A percentile compares a stretch with the other conserved stretches of the same genome.
These are phyloP conservation scores for Ceratobasidium sp. DNA, from an alignment of 1,284 basidiomycete species.

Conservation along the genomic window DNA sequence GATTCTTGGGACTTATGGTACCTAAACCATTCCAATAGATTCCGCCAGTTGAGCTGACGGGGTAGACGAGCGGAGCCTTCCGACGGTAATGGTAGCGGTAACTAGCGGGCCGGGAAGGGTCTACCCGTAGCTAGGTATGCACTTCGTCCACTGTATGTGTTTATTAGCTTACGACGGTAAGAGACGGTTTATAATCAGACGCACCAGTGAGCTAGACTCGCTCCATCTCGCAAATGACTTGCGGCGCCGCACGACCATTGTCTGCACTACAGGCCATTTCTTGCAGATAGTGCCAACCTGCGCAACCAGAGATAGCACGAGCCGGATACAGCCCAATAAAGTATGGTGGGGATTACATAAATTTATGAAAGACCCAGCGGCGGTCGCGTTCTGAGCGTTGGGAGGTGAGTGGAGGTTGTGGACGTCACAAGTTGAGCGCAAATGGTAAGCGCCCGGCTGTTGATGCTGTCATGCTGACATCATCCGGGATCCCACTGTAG, in stretches of 20 bases:
- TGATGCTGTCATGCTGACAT: too few relatives aligned
- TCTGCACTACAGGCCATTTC: too few relatives aligned
- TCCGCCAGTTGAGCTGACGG: constrained; percentile 60
- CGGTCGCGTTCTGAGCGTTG: too few relatives aligned
- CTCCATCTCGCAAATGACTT: constrained; percentile 67
- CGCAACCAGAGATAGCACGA: too few relatives aligned
- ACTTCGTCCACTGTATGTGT: constrained; percentile 44
- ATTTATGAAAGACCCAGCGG: too few relatives aligned
- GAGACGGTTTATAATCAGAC: constrained; percentile 48
- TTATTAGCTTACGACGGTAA: constrained; percentile 11
- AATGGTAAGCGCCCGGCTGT: too few relatives aligned
- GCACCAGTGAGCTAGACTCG: constrained; percentile 72
- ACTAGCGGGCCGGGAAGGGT: constrained; percentile 61
- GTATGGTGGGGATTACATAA: too few relatives aligned
- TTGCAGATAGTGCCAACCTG: too few relatives aligned
- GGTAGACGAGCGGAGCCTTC: constrained; percentile 78
- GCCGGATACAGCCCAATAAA: too few relatives aligned
- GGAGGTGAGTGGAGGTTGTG: too few relatives aligned
- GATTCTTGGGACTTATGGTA: constrained; percentile 46
- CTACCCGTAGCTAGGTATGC: constrained; percentile 53
- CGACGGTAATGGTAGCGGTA: constrained; percentile 71
- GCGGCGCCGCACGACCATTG: constrained; percentile 54
- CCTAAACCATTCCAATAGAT: constrained; percentile 53
- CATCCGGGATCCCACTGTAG: too few relatives aligned
- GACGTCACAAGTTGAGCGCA: too few relatives aligned